Conservation (phyloP, 2,329 filamentous ascomycete species). For the Alternaria triticimaculans region DNA sequence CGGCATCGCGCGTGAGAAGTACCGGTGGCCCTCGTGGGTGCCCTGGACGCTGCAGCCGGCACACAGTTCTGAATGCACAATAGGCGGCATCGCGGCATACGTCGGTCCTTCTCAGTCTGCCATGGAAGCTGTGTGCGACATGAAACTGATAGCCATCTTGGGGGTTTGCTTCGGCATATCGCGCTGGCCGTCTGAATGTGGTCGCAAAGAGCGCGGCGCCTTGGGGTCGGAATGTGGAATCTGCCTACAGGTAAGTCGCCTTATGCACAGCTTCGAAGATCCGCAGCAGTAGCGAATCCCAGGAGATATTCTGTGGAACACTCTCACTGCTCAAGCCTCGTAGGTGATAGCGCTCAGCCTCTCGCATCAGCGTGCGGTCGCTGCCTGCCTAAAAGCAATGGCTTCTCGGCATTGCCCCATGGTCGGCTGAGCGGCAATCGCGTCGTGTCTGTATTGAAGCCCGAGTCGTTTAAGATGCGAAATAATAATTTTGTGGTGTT, state of each 20-base stretch:
- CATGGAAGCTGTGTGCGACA: background rate
- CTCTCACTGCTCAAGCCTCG: background rate
- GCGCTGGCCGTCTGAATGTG: background rate
- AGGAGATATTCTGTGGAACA: background rate
- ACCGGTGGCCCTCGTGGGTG: conserved; percentile 6
- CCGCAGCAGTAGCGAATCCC: conserved; percentile 1
- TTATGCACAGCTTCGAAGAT: background rate
- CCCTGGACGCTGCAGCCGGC: conserved; percentile 8
- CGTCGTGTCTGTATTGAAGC: background rate
- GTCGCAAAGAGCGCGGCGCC: background rate
- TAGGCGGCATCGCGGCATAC: background rate
- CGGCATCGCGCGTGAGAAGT: conserved; percentile 22
- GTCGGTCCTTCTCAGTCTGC: background rate
- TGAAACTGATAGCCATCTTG: background rate
- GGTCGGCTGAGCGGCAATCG: background rate
- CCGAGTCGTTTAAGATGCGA: background rate
- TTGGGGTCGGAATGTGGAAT: background rate
- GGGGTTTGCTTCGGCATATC: background rate
- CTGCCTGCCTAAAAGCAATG: background rate
- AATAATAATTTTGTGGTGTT: background rate
- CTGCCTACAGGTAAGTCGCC: background rate
- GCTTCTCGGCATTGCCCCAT: background rate
- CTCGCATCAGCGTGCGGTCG: conserved; percentile 2
- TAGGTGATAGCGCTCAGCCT: conserved; percentile 2
- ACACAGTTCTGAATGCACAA: background rate